Evolutionary conservation across 2,329 filamentous ascomycete species (phyloP), one percentile per base, ranked within the genome.

Genomic region (Karstenula rhodostoma): DNA sequence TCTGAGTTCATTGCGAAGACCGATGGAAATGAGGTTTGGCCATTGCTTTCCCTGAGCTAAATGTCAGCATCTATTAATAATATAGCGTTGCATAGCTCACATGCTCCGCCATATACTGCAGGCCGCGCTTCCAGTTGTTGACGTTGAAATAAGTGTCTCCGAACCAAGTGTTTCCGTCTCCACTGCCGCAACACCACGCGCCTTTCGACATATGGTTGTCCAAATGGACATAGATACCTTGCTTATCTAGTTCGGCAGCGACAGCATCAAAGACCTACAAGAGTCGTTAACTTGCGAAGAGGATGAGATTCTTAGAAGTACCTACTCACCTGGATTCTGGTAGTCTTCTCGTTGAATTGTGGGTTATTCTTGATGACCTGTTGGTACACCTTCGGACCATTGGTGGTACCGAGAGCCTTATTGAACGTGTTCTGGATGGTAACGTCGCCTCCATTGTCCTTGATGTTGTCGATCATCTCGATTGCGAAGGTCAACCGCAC

Each of bases 401-500:
- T 87, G 4, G 46, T 62, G 6, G 44, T 57, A 8, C 72, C 73
- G n/a, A 76, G 56, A 19, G 70, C 73, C 46, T 71, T 76, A 15
- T 61, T 66, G 60, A 76, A 74, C 1, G 73, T 71, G n/a, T 68
- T 62, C 53, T 74, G 67, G 9, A 76, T 60, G 6, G 70, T 73
- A 19, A 76, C 71, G 57, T 76, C 73, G 9, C 73, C 72, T 17
- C 73, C 73, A 17, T 67, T 66, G 55, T 76, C 73, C 48, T 70
- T 67, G 56, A 76, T 73, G 57, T 75, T 71, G 46, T 75, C 73
- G 0, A 86, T 84, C 79, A 87, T 85, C 73, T 89, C 85, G 71
- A 84, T 87, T n/a, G 83, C 83, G 73, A 86, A 88, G 5, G 86
- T 88, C 32, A 88, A 79, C 27, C 87, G 84, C 37, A 89, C 85